These are phyloP conservation scores for Zanthoxylum bungeanum DNA, from an alignment of 345 rosid species.

Conservation along the genomic window DNA sequence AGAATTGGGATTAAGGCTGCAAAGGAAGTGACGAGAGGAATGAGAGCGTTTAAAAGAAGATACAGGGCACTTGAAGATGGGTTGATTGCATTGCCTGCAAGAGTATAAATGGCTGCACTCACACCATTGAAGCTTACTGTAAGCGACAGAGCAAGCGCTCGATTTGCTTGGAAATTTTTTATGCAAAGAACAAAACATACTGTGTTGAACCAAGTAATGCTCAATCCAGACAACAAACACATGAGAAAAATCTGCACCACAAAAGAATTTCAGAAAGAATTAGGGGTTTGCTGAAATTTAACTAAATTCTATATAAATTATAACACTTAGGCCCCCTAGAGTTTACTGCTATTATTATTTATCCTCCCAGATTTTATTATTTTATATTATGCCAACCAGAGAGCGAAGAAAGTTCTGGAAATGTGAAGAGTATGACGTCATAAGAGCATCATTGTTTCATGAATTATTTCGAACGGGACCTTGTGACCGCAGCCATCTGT, in stretches of 20 bases:
- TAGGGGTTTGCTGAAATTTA: neutral
- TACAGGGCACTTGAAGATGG: constrained; percentile 53
- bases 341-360: neutral
- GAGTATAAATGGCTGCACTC: constrained; percentile 82
- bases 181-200: constrained; percentile 92
- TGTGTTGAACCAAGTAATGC: constrained; percentile 99
- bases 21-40: constrained; percentile 63
- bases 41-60: constrained; percentile 70
- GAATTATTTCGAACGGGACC: neutral
- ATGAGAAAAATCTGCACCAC: constrained; percentile 66
- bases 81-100: constrained; percentile 65
- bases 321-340: neutral
- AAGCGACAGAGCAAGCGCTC: constrained; percentile 82
- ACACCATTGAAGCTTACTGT: constrained; percentile 95
- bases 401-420: neutral
- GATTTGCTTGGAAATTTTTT: constrained; percentile 66
- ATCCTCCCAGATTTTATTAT: too few relatives aligned
- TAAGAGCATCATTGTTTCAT: neutral
- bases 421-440: neutral
- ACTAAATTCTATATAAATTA: neutral
- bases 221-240: constrained; percentile 81
- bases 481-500: neutral
- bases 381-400: neutral
- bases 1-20: constrained; percentile 72
- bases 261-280: too few relatives aligned